Evolutionary conservation across 1,139 yeast genomes (phyloP), one percentile per base, ranked within the genome.

Genomic region (Yamadazyma mexicana): DNA sequence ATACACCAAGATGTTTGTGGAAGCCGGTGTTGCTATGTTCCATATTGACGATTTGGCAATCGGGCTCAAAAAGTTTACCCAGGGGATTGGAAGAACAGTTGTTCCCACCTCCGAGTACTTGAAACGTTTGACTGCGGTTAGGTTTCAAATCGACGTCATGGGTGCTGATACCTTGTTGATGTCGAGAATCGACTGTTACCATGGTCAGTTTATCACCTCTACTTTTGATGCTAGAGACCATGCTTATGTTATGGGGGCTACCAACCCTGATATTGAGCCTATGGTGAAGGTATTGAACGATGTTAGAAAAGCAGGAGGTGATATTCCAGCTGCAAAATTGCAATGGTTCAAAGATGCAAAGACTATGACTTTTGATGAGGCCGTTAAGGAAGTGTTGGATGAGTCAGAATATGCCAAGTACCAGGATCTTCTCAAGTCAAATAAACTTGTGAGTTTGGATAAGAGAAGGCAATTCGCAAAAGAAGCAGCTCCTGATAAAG

Each of bases 61-160:
- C 47, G 86, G 85, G 25, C 81, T 83, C 35, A 81, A 80, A 59
- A 77, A 79, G 53, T 80, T 84, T 57, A 84, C 85, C 2, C 85
- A 79, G 52, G 59, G 79, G 34, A 77, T 81, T 25, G 85, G 86
- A 10, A 78, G 81, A 47, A 82, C 80, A 2, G 52, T 81, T 22
- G 84, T 80, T 11, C 85, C 87, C 17, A 75, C 82, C 2, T 69
- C 77, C 5, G 76, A 79, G 17, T 83, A 80, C 46, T 59, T 80
- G 30, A 64, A 79, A 32, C 61, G 86, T 36, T 59, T 81, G 28
- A 61, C 77, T 27, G 83, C 86, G 7, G 77, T 83, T 1, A 67
- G 87, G 47, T 61, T 80, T 56, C 84, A 80, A 51, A 77, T 83
- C 77, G 87, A 80, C 57, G 64, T 81, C 31, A 75, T 79, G 82